Evolutionary conservation across 192 early-diverging fungal species (phyloP), one percentile per base, ranked within the genome.

Genomic region (Paraglomus brasilianum): DNA sequence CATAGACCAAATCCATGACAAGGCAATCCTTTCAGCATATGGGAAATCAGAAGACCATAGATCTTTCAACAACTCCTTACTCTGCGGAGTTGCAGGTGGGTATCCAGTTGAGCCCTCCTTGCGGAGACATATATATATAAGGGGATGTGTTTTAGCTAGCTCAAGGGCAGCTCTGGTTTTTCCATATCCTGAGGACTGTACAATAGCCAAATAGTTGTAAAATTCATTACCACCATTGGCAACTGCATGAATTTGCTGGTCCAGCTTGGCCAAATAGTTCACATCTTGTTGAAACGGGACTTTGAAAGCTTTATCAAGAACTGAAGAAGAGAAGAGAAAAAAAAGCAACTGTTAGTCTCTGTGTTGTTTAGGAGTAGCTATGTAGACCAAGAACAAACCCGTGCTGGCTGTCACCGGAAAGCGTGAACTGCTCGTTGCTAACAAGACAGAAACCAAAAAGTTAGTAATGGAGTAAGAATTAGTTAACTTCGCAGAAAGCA

Each of bases 161-260:
- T 56, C 53, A 56, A 11, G 21, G 21, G 21, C 21, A 56, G 53
- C 1, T 56, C 53, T 56, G 1, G 53, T 56, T 21, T 56, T 56
- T 4, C 53, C 53, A 56, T 56, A 56, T 11, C 53, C 53, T 17
- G 53, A 56, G 15, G 53, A 56, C 53, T 56, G 15, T 11, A 56
- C 53, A 56, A 56, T 17, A 21, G 53, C 53, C 53, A 56, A 56
- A 21, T 56, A 56, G 21, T 56, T 56, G 53, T 56, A 56, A 4
- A 56, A 56, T 56, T 49, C 48, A 49, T 17, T 17, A 1, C 53
- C 21, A 21, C 21, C 53, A 56, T 21, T 56, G 53, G 53, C 53
- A 56, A 56, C 53, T 4, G 2, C 48, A n/a, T 49, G 13, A n/a
- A 49, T n/a, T 14, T 3, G 48, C 14, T 49, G 14, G 17, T 14